Evolutionary conservation across 352 stramenopile species (phyloP), one percentile per base, ranked within the genome.

Genomic region (Phytophthora citricola): DNA sequence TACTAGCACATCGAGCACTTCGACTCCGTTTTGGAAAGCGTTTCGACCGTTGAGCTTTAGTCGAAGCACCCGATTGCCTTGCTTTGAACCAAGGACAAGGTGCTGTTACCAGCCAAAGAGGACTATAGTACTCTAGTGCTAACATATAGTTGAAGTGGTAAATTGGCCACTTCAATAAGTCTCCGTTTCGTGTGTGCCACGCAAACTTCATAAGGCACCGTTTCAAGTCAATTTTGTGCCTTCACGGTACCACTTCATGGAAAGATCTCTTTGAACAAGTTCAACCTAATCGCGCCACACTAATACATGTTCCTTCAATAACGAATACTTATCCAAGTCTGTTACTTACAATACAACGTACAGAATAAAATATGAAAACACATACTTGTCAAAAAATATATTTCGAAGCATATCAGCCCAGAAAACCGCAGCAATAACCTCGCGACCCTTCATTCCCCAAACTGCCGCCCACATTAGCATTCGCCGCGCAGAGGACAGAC

Each of bases 391-490:
- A 41, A 20, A 58, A n/a, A 12, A 3, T 54, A 68, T 68, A 52
- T 45, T 68, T 68, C 41, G 51, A 63, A 68, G 60, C 34, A 46
- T 51, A 46, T 4, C 10, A 22, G 31, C 48, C 3, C 43, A 38
- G 8, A 55, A 40, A 55, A 34, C 10, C 36, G 24, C 20, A 43
- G 15, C 29, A 36, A 36, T 36, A 36, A 36, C 24, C 29, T 7
- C 48, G 63, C 63, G 63, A 70, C 55, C 63, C 55, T 70, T 70
- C 63, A 60, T n/a, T 11, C 31, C 31, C 15, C 24, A 31, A 69
- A 69, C 61, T 64, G 53, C 53, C 38, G 47, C 55, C 55, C 62
- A 70, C 63, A 70, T 66, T 66, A 66, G 55, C 40, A 66, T 70
- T 70, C 46, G 63, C 63, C 31, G 3, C 4, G 7, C 24, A n/a